Conservation (phyloP, 306 rosid species). For the Hippophae tibetana region DNA sequence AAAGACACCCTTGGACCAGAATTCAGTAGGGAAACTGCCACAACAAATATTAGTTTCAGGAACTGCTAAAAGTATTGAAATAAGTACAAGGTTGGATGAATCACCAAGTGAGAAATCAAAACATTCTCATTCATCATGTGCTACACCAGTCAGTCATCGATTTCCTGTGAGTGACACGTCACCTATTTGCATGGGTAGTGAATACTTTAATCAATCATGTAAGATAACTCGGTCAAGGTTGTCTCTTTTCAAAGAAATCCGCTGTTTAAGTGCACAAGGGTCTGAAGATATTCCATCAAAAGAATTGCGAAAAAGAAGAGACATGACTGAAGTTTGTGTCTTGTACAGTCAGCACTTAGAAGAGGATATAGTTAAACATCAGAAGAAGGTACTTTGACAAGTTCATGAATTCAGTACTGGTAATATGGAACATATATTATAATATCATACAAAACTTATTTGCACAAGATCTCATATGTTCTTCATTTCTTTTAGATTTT, state of each 20-base stretch:
- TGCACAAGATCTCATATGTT: constrained; percentile 20
- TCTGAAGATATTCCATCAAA: constrained; percentile 41
- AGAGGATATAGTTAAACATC: constrained; percentile 61
- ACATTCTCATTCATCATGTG: constrained; percentile 34
- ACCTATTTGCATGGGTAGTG: constrained; percentile 82
- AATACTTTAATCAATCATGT: constrained; percentile 52
- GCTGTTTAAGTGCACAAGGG: constrained; percentile 36
- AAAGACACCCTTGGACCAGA: constrained; percentile 20
- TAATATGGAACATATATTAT: too few relatives aligned
- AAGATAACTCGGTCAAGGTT: constrained; percentile 28
- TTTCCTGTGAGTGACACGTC: constrained; percentile 47
- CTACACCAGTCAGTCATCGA: constrained; percentile 49
- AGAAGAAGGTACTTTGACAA: constrained; percentile 57
- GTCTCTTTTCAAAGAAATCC: constrained; percentile 52
- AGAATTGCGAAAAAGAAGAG: constrained; percentile 81
- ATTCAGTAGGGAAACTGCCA: constrained; percentile 13
- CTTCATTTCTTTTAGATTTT: constrained; percentile 44
- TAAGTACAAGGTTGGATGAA: constrained; percentile 18
- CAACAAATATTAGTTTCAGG: constrained; percentile 12
- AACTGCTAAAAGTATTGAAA: constrained; percentile 5
- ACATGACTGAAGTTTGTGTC: constrained; percentile 56
- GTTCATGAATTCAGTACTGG: not conserved
- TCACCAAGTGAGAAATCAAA: constrained; percentile 36
- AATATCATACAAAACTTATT: constrained; percentile 3
- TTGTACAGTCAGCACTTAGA: constrained; percentile 80